These are phyloP conservation scores for Fusarium chlamydosporum DNA, from an alignment of 2,329 filamentous ascomycete genomes.

Conservation along the genomic window DNA sequence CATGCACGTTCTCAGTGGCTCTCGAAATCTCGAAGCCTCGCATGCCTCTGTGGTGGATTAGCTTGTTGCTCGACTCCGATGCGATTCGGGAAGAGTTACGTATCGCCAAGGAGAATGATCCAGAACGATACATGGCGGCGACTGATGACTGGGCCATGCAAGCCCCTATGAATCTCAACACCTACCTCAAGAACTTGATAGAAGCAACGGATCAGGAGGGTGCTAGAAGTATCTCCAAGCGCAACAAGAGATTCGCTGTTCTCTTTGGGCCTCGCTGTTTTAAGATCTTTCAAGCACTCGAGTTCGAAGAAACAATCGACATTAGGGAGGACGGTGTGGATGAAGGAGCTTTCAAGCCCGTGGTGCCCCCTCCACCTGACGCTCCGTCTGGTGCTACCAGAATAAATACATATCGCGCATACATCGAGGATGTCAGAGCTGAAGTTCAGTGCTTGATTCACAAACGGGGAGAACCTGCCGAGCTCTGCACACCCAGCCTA, in stretches of 20 bases:
- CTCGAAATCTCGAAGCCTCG: slow-evolving; percentile 67
- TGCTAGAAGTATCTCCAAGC: slow-evolving; percentile 64
- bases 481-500: slow-evolving; percentile 54
- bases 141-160: slow-evolving; percentile 58
- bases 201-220: slow-evolving; percentile 55
- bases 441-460: slow-evolving; percentile 63
- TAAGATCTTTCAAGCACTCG: slow-evolving; percentile 64
- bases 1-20: slow-evolving; percentile 60
- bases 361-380: slow-evolving; percentile 52
- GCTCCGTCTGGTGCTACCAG: slow-evolving; percentile 56
- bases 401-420: slow-evolving; percentile 61
- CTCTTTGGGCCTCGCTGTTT: slow-evolving; percentile 67
- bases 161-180: slow-evolving; percentile 63
- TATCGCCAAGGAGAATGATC: slow-evolving; percentile 60
- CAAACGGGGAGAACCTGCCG: slow-evolving; percentile 53
- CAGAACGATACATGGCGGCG: slow-evolving; percentile 63
- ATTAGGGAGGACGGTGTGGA: slow-evolving; percentile 58
- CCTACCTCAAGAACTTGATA: slow-evolving; percentile 66
- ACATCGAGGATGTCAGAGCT: slow-evolving; percentile 64
- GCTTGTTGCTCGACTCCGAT: slow-evolving; percentile 61
- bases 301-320: slow-evolving; percentile 61
- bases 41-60: slow-evolving; percentile 60
- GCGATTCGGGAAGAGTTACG: slow-evolving; percentile 60
- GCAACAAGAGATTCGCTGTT: slow-evolving; percentile 70
- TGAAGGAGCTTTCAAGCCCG: slow-evolving; percentile 57